Base-by-base conservation (phyloP, 176 grass and related monocot species). In the Rhynchospora pubera region DNA sequence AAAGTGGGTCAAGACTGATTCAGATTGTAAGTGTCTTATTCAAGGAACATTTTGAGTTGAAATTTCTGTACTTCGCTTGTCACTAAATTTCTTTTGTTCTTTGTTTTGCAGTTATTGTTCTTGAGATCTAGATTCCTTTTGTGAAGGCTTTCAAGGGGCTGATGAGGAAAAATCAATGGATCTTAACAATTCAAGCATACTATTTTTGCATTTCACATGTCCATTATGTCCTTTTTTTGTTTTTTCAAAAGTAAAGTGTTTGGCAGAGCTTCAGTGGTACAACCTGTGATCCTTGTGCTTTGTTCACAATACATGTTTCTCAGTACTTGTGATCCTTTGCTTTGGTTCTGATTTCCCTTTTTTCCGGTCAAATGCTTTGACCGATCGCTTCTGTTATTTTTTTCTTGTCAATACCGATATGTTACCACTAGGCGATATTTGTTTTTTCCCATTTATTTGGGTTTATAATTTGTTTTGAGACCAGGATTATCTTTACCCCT, bases 1-100 rank as follows among this genome's bases (percentile, higher is more conserved):
- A 65, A 94, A 92, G 79, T 97, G 92, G 94, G 88, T 85, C 80
- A 97, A 90, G 90, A 94, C 94, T 34, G 94, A 97, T 88, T 97
- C 91, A 78, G 91, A 97, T 43, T 97, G 91, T 97, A 91, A 97
- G 90, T 85, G 77, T 10, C 51, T 65, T 48, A 62, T 10, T 71
- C 51, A 50, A 3, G 5, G 62, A 12, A 75, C 10, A 5, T n/a
- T 2, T 12, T 7, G 11, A 62, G 24, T 72, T 34, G 42, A 58
- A 76, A 8, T 21, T 85, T 14, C 53, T 0, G 23, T 68, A n/a
- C 32, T 64, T 82, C 11, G 5, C 23, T 80, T 26, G 4, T n/a
- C 43, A 87, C 81, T 42, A 28, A 30, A 46, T 39, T 74, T 46
- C 66, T 56, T 26, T 65, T 10, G 85, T 72, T 85, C 67, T 19